These are phyloP conservation scores for Penicillium argentinense DNA, from an alignment of 495 filamentous ascomycete genomes.

Conservation along the genomic window DNA sequence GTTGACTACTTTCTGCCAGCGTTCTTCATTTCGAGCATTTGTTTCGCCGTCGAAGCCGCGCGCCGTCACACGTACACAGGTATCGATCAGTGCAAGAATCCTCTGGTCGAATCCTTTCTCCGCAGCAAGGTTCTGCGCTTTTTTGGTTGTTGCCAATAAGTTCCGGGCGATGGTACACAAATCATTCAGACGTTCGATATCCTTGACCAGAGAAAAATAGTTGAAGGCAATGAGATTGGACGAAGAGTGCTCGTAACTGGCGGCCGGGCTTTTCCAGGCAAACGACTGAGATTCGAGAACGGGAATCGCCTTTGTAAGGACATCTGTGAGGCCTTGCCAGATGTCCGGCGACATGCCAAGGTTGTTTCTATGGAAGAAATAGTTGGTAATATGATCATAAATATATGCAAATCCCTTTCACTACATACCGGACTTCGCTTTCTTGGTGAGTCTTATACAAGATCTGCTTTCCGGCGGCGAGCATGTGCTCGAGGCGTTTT, in stretches of 20 bases:
- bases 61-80: conserved; percentile 84
- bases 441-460: conserved; percentile 53
- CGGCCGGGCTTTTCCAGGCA: conserved; percentile 56
- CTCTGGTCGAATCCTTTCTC: conserved; percentile 75
- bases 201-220: conserved; percentile 70
- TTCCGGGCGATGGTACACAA: conserved; percentile 83
- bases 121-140: conserved; percentile 83
- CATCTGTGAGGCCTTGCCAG: conserved; percentile 66
- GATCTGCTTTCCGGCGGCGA: conserved; percentile 49
- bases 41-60: conserved; percentile 85
- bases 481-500: conserved; percentile 50
- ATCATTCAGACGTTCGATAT: conserved; percentile 82
- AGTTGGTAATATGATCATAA: conserved; percentile 6
- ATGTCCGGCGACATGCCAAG: conserved; percentile 61
- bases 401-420: not conserved
- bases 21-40: conserved; percentile 61
- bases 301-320: conserved; percentile 60
- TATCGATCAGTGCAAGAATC: conserved; percentile 77
- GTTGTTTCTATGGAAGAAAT: conserved; percentile 28
- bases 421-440: conserved; percentile 46
- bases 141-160: conserved; percentile 75
- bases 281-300: conserved; percentile 63
- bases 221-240: conserved; percentile 77
- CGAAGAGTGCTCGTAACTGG: conserved; percentile 56
- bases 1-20: conserved; percentile 74